These are phyloP conservation scores for Pochonia chlamydosporia DNA, from an alignment of 2,329 filamentous ascomycete genomes.

Conservation along the genomic window DNA sequence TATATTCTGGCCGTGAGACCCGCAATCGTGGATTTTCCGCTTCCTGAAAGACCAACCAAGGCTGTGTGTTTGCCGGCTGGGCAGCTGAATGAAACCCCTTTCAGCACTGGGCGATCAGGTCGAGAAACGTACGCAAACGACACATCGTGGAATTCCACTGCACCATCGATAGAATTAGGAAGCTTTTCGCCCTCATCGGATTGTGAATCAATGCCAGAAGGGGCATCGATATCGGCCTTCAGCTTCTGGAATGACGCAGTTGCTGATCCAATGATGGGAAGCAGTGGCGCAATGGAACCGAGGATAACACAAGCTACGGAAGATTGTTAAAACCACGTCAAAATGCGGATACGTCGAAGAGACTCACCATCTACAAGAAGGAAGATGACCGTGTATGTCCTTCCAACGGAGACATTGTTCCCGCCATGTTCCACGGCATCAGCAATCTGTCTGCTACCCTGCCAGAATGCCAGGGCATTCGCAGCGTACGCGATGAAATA, in stretches of 20 bases:
- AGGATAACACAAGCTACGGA: constrained; percentile 52
- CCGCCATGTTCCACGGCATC: constrained; percentile 28
- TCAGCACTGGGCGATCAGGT: constrained; percentile 51
- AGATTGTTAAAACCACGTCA: not conserved
- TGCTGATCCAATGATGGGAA: constrained; percentile 55
- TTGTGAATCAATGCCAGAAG: constrained; percentile 37
- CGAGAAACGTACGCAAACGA: constrained; percentile 32
- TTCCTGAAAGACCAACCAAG: constrained; percentile 64
- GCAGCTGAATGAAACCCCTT: constrained; percentile 47
- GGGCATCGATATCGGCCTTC: constrained; percentile 49
- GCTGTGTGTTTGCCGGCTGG: constrained; percentile 57
- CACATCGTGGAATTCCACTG: not conserved
- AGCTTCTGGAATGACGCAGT: constrained; percentile 54
- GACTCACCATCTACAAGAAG: constrained; percentile 52
- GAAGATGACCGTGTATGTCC: constrained; percentile 60
- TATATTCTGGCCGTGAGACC: constrained; percentile 64
- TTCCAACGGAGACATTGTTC: constrained; percentile 32
- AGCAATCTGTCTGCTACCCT: constrained; percentile 51
- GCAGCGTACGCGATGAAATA: constrained; percentile 65
- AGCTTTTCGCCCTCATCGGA: constrained; percentile 33
- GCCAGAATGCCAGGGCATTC: constrained; percentile 64
- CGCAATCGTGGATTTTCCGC: constrained; percentile 64
- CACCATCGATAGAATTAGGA: constrained; percentile 26
- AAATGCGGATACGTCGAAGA: not conserved
- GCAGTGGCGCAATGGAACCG: constrained; percentile 55